Evolutionary conservation across 306 rosid species (phyloP).

Genomic region (Castanopsis chinensis): DNA sequence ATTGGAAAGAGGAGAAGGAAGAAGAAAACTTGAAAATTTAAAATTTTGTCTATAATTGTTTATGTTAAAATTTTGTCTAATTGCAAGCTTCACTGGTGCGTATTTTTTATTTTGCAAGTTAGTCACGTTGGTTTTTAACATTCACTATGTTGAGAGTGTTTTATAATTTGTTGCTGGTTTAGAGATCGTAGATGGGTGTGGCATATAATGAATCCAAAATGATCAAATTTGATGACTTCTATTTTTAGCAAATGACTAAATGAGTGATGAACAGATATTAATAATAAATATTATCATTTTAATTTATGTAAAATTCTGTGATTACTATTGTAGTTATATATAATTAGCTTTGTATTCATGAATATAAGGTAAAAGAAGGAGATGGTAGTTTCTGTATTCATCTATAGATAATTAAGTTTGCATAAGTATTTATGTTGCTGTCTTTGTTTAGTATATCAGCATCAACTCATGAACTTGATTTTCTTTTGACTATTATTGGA

Average conservation of each 20-base stretch:
- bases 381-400: too few relatives aligned
- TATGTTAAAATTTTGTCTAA: background rate
- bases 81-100: background rate
- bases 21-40: constrained; percentile 16
- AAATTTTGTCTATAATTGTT: constrained; percentile 11
- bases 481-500: too few relatives aligned
- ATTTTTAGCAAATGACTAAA: background rate
- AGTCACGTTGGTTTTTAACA: background rate
- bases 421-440: too few relatives aligned
- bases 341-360: too few relatives aligned
- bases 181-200: background rate
- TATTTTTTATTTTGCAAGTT: background rate
- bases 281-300: background rate
- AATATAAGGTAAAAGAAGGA: too few relatives aligned
- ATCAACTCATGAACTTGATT: too few relatives aligned
- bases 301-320: background rate
- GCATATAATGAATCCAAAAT: background rate
- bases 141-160: background rate
- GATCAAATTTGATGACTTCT: background rate
- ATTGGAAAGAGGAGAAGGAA: constrained; percentile 17
- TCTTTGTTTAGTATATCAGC: too few relatives aligned
- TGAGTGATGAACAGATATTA: background rate
- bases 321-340: background rate
- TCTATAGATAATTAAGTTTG: too few relatives aligned
- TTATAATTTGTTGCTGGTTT: background rate